A percentile compares a stretch with the other conserved stretches of the same genome.
These are phyloP conservation scores for Avena eriantha DNA, from an alignment of 176 grass and related monocot species.

Conservation along the genomic window DNA sequence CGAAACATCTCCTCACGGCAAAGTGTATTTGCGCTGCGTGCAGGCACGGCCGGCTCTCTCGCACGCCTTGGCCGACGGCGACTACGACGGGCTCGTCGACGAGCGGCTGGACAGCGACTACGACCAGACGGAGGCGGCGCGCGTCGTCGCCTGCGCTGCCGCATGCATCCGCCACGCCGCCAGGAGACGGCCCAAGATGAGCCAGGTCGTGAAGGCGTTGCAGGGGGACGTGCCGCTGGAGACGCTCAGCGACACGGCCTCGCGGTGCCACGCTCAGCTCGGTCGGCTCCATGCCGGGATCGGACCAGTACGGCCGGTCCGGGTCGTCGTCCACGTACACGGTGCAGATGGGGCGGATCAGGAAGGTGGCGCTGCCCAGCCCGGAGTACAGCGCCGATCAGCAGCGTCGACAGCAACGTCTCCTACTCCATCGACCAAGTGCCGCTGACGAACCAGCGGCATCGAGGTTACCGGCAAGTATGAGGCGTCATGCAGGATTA, in stretches of 20 bases:
- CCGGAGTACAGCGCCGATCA: constrained; percentile 48
- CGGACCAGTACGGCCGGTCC: constrained; percentile 33
- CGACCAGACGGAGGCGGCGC: constrained; percentile 48
- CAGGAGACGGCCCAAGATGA: constrained; percentile 64
- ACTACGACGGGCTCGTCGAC: constrained; percentile 53
- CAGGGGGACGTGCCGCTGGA: constrained; percentile 53
- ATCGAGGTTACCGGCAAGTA: constrained; percentile 14
- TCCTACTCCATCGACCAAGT: constrained; percentile 12
- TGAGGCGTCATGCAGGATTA: neutral
- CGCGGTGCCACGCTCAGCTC: constrained; percentile 38
- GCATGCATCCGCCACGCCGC: constrained; percentile 61
- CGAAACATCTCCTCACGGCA: neutral
- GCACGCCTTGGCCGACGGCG: constrained; percentile 48
- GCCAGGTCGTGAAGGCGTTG: constrained; percentile 59
- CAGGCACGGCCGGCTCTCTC: constrained; percentile 51
- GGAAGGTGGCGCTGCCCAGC: constrained; percentile 35
- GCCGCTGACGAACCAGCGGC: neutral
- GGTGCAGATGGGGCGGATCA: constrained; percentile 46
- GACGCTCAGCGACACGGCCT: constrained; percentile 47
- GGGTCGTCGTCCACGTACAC: constrained; percentile 44
- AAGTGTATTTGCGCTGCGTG: neutral
- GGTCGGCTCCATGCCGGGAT: neutral
- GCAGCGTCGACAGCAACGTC: neutral
- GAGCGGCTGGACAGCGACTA: constrained; percentile 51
- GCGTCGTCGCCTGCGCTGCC: constrained; percentile 54